Evolutionary conservation across 2,329 filamentous ascomycete genomes (phyloP).

Genomic region (Penicillium brasilianum): DNA sequence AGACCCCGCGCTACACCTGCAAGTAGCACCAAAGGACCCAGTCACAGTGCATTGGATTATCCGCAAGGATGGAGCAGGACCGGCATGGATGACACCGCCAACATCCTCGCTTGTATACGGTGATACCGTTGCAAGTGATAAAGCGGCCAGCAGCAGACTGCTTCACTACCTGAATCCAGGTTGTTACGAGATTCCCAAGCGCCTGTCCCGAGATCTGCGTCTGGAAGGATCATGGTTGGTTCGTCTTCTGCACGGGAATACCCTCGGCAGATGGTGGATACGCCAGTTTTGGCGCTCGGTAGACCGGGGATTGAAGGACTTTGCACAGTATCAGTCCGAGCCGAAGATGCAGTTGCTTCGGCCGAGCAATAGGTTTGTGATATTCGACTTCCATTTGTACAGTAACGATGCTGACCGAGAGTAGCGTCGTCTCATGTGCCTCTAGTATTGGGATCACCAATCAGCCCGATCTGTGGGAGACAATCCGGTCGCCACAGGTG

Average conservation of each 20-base stretch:
- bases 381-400: no score
- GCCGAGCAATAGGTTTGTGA: conserved; percentile 23
- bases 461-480: conserved; percentile 32
- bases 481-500: conserved; percentile 26
- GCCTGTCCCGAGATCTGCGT: conserved; percentile 1
- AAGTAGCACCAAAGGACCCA: conserved; percentile 9
- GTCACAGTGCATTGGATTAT: conserved; percentile 35
- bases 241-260: conserved; percentile 29
- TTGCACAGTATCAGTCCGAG: conserved; percentile 25
- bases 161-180: conserved; percentile 26
- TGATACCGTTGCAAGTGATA: conserved; percentile 28
- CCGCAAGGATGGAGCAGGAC: conserved; percentile 26
- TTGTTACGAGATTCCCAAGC: conserved; percentile 27
- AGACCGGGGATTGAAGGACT: conserved; percentile 18
- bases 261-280: conserved; percentile 27
- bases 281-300: conserved; percentile 28
- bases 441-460: conserved; percentile 32
- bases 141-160: conserved; percentile 30
- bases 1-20: conserved; percentile 17
- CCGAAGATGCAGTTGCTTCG: conserved; percentile 29
- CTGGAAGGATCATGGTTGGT: conserved; percentile 31
- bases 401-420: neutral
- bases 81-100: conserved; percentile 33
- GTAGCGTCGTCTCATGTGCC: conserved; percentile 29
- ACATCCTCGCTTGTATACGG: conserved; percentile 26